These are phyloP conservation scores for thale cress (Arabidopsis thaliana) DNA, from an alignment of 345 rosid species.

Conservation along the genomic window TAIR10.1 NC_003076.8:23812001-23812500, in stretches of 20 bases:
- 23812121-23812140: constrained; percentile 84
- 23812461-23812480: not conserved
- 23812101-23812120: constrained; percentile 85
- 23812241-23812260: constrained; percentile 74
- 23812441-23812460: not conserved
- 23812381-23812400: constrained; percentile 79
- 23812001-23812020: constrained; percentile 53
- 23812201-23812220: constrained; percentile 71
- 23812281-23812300: not conserved
- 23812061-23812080: not conserved
- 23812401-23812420: constrained; percentile 61
- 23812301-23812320: not conserved
- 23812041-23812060: not conserved
- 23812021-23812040: not conserved
- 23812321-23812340: constrained; percentile 26
- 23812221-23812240: constrained; percentile 96
- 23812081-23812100: constrained; percentile 78
- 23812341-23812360: constrained; percentile 92
- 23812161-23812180: constrained; percentile 1
- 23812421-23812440: not conserved
- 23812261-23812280: not conserved
- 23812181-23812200: constrained; percentile 55
- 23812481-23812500: constrained; percentile 72
- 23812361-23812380: constrained; percentile 76
- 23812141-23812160: constrained; percentile 30